Percentiles rank a stretch among this genome's conserved stretches.
These are phyloP conservation scores for Boletus eberwhitei DNA, from an alignment of 768 basidiomycete species.

Conservation along the genomic window DNA sequence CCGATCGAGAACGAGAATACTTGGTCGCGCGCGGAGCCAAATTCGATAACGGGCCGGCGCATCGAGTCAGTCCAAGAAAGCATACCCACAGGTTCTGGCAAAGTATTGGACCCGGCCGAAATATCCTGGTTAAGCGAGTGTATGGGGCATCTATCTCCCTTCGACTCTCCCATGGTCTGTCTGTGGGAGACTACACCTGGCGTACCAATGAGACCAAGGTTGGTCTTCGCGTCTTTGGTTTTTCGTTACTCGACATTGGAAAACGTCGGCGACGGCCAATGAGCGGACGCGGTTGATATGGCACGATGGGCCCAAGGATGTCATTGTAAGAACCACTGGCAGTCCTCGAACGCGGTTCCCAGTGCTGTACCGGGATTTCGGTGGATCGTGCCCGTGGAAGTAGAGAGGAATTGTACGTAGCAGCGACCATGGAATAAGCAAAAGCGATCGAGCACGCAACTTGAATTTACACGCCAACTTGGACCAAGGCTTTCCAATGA, in stretches of 20 bases:
- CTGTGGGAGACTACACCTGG: neutral
- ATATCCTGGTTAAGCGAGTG: neutral
- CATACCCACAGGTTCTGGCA: neutral
- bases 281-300: neutral
- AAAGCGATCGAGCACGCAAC: neutral
- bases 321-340: no score
- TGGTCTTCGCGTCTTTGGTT: neutral
- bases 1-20: neutral
- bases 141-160: no score
- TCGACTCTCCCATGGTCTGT: neutral
- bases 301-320: no score
- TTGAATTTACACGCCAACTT: neutral
- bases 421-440: no score
- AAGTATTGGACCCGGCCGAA: neutral
- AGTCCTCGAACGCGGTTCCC: no score
- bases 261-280: neutral
- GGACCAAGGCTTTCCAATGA: neutral
- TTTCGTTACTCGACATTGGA: no score
- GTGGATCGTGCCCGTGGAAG: neutral
- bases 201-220: neutral
- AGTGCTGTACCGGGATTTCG: neutral
- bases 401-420: neutral
- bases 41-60: neutral
- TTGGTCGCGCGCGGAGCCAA: neutral
- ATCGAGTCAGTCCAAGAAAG: neutral